These are phyloP conservation scores for Fusarium clavum DNA, from an alignment of 2,329 filamentous ascomycete species.

Conservation along the genomic window DNA sequence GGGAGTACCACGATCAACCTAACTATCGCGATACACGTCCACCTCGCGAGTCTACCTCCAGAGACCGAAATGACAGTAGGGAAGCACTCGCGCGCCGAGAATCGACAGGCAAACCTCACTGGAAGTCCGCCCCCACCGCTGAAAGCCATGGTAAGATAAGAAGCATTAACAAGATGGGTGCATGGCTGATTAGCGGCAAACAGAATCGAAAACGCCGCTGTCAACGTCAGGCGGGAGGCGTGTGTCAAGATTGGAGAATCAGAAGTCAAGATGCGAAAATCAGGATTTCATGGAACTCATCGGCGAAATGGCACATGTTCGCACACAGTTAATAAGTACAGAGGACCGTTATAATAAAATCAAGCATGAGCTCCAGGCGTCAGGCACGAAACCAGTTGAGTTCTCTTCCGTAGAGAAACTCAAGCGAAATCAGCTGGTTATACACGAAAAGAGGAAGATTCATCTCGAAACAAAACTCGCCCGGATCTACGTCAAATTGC, in stretches of 20 bases:
- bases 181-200: conserved; percentile 3
- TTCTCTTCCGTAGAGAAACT: conserved; percentile 38
- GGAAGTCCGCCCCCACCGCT: conserved; percentile 9
- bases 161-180: background rate
- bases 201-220: conserved; percentile 10
- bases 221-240: background rate
- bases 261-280: conserved; percentile 8
- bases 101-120: background rate
- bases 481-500: conserved; percentile 18
- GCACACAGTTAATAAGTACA: conserved; percentile 30
- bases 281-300: conserved; percentile 37
- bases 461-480: conserved; percentile 16
- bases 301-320: conserved; percentile 39
- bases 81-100: conserved; percentile 6
- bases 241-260: background rate
- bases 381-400: conserved; percentile 34
- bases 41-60: conserved; percentile 5
- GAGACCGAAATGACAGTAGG: background rate
- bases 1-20: conserved; percentile 25
- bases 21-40: conserved; percentile 14
- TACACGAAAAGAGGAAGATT: conserved; percentile 13
- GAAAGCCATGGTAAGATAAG: conserved; percentile 31
- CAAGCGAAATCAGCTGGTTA: conserved; percentile 29
- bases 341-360: conserved; percentile 33
- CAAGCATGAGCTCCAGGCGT: conserved; percentile 24